phyloP scores from a whole-genome alignment of 2,329 filamentous ascomycete genomes.

The Diaporthe longicolla region DNA sequence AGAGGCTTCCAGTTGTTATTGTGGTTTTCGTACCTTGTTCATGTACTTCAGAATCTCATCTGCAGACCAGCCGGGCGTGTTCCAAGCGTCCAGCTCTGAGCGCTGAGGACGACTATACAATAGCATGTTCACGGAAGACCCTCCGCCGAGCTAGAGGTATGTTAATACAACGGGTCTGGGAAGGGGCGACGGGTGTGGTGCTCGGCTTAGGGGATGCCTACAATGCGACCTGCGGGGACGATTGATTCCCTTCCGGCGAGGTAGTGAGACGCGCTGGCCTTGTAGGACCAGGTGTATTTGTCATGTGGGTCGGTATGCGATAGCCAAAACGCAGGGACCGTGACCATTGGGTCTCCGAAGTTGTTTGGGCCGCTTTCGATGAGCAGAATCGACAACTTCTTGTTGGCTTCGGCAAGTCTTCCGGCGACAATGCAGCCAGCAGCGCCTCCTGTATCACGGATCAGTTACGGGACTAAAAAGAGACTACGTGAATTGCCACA shows the following conservation, averaged over 20 bases:
- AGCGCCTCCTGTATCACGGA: conserved; percentile 56
- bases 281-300: conserved; percentile 61
- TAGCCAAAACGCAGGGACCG: conserved; percentile 65
- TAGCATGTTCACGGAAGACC: conserved; percentile 63
- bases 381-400: conserved; percentile 63
- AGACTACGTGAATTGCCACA: conserved; percentile 14
- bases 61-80: conserved; percentile 48
- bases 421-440: conserved; percentile 64
- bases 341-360: conserved; percentile 61
- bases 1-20: neutral
- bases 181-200: too few relatives aligned
- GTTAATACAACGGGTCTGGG: too few relatives aligned
- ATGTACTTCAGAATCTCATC: conserved; percentile 60
- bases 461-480: neutral
- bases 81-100: conserved; percentile 50
- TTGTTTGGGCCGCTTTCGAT: conserved; percentile 69
- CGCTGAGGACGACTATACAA: conserved; percentile 53
- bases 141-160: conserved; percentile 61
- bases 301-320: conserved; percentile 61
- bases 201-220: too few relatives aligned
- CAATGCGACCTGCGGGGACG: too few relatives aligned
- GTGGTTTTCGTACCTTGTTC: conserved; percentile 57
- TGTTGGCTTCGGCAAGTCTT: conserved; percentile 64
- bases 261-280: conserved; percentile 59
- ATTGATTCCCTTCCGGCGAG: conserved; percentile 59